A percentile compares a stretch with the other conserved stretches of the same genome.
Evolutionary conservation across 192 early-diverging fungal genomes (phyloP).

Genomic region (Podila clonocystis): DNA sequence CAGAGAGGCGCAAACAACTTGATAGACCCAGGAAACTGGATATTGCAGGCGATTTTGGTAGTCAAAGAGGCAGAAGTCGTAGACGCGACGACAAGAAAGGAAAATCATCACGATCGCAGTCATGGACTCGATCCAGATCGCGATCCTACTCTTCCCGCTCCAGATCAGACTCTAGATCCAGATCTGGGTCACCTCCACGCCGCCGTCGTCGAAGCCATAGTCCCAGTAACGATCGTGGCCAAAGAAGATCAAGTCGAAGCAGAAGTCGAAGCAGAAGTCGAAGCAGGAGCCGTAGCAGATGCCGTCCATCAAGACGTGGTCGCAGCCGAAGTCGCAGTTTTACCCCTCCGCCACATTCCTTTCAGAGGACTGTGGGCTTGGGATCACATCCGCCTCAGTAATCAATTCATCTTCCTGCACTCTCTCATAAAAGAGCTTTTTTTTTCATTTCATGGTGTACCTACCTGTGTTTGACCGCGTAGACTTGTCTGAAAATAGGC

Average conservation of each 20-base stretch:
- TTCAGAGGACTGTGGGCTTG: not conserved
- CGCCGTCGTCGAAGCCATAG: not conserved
- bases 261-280: not conserved
- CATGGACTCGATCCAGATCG: not conserved
- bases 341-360: not conserved
- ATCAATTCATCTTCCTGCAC: not conserved
- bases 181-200: slow-evolving; percentile 10
- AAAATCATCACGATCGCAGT: not conserved
- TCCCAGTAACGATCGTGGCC: not conserved
- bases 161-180: slow-evolving; percentile 16
- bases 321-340: slow-evolving; percentile 3
- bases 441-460: too few relatives aligned
- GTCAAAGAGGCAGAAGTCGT: not conserved
- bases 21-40: not conserved
- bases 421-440: not conserved
- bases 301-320: not conserved
- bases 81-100: not conserved
- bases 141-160: slow-evolving; percentile 6
- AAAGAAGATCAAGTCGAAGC: not conserved
- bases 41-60: not conserved
- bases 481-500: too few relatives aligned
- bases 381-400: not conserved
- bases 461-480: too few relatives aligned
- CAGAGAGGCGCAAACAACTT: not conserved
- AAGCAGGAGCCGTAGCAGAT: not conserved